Base-by-base conservation (phyloP, 208 protist genomes). In the Crithidia fasciculata region DNA sequence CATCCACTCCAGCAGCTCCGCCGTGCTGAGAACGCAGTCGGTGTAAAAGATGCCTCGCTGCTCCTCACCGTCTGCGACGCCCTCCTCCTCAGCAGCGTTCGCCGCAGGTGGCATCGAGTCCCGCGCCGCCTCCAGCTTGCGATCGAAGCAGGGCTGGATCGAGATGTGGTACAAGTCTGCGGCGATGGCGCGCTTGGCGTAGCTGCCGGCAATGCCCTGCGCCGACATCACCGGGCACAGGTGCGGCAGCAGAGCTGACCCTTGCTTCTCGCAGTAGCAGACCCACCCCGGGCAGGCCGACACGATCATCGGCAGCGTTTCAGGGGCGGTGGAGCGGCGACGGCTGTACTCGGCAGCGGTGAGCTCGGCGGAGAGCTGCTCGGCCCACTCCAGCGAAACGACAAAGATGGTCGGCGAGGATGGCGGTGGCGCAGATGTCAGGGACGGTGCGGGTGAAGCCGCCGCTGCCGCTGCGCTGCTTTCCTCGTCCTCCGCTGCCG, bases 111-210 rank as follows among this genome's bases (percentile, higher is more conserved):
- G 39, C 55, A 82, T 70, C 55, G 96, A 90, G 45, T 93, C 75
- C 13, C 98, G 76, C 8, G 95, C 96, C 2, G 98, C 98, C 82
- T 99, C 98, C 13, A 99, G 82, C 83, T 99, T 99, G 55, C 98
- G 98, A 81, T 99, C 99, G 80, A 96, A 99, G 86, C 99, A 99
- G 3, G 98, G 98, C 92, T 99, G 99, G 10, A 99, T 83, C 9
- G 97, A 95, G 5, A 98, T 80, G 76, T 99, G 98, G 74, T 96
- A 99, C 28, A 94, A 41, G 4, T 67, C 54, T 4, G 63, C 60
- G 8, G 47, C 41, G 2, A 75, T 16, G 0, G 41, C 44, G 36
- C 74, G 87, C 67, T 98, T 89, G 47, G 97, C 97, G 50, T 99
- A 91, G 55, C 98, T 73, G 18, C 98, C 98, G 60, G 98, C 98